A percentile compares a stretch with the other conserved stretches of the same genome.
phyloP scores from a whole-genome alignment of 345 rosid genomes.

The Populus deltoides region DNA sequence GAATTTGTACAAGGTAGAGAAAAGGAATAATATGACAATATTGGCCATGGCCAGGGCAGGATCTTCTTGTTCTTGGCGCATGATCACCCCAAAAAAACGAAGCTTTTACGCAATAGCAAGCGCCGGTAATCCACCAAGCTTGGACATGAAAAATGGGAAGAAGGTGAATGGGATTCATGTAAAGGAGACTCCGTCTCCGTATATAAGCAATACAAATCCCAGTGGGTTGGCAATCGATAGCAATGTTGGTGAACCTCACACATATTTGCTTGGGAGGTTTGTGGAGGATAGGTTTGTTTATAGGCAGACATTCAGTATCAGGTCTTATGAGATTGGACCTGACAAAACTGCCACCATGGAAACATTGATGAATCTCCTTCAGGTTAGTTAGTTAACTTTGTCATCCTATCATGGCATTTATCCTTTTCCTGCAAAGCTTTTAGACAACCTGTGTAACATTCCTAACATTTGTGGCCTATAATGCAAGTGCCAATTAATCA shows the following conservation, averaged over 20 bases:
- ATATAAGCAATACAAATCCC: neutral
- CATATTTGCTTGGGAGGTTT: constrained; percentile 27
- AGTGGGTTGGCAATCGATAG: constrained; percentile 1
- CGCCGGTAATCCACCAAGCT: constrained; percentile 5
- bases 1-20: neutral
- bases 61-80: neutral
- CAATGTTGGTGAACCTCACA: constrained; percentile 19
- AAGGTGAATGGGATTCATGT: constrained; percentile 29
- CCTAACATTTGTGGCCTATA: neutral
- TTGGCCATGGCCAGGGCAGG: constrained; percentile 11
- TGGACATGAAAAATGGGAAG: constrained; percentile 28
- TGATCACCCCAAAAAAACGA: neutral
- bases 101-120: constrained; percentile 9
- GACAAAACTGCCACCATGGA: constrained; percentile 31
- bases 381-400: neutral
- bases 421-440: neutral
- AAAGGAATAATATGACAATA: neutral
- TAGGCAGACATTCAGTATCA: constrained; percentile 23
- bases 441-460: neutral
- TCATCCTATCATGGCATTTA: neutral
- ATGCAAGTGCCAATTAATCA: neutral
- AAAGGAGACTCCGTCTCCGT: neutral
- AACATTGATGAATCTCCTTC: constrained; percentile 29
- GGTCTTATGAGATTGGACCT: constrained; percentile 33
- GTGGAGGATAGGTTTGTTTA: constrained; percentile 12